Percentiles rank a stretch among this genome's conserved stretches.
These are phyloP conservation scores for Syzygium syzygioides DNA, from an alignment of 441 rosid species.

Conservation along the genomic window DNA sequence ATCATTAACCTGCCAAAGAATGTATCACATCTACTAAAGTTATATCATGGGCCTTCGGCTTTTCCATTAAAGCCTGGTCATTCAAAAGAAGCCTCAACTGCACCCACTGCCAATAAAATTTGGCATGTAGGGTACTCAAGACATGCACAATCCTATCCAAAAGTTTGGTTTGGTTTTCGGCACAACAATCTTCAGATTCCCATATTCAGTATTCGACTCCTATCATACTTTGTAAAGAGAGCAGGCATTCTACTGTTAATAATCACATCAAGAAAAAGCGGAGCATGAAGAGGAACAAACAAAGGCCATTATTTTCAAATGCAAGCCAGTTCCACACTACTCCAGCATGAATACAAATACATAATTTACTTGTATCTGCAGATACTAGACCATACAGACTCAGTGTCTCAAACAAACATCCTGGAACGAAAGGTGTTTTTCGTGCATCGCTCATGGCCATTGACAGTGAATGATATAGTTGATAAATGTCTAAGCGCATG, in stretches of 20 bases:
- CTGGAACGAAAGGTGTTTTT: conserved; percentile 76
- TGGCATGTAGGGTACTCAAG: conserved; percentile 81
- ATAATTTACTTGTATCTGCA: conserved; percentile 66
- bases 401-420: conserved; percentile 87
- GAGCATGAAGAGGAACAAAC: conserved; percentile 80
- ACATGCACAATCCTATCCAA: conserved; percentile 37
- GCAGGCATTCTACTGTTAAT: conserved; percentile 75
- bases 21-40: conserved; percentile 58
- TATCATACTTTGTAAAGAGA: conserved; percentile 42
- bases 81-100: conserved; percentile 95
- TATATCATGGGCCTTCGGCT: conserved; percentile 65
- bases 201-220: conserved; percentile 36
- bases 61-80: conserved; percentile 87
- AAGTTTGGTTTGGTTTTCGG: conserved; percentile 62
- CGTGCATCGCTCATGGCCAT: conserved; percentile 62
- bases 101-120: conserved; percentile 98
- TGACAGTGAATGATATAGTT: conserved; percentile 60
- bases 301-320: conserved; percentile 46
- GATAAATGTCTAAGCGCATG: conserved; percentile 68
- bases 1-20: not conserved
- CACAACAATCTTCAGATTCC: conserved; percentile 39
- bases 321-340: conserved; percentile 59
- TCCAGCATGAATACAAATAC: conserved; percentile 72
- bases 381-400: conserved; percentile 75
- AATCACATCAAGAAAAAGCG: conserved; percentile 76